Conservation (phyloP, 441 rosid genomes). For the Arabidopsis hybrid region DNA sequence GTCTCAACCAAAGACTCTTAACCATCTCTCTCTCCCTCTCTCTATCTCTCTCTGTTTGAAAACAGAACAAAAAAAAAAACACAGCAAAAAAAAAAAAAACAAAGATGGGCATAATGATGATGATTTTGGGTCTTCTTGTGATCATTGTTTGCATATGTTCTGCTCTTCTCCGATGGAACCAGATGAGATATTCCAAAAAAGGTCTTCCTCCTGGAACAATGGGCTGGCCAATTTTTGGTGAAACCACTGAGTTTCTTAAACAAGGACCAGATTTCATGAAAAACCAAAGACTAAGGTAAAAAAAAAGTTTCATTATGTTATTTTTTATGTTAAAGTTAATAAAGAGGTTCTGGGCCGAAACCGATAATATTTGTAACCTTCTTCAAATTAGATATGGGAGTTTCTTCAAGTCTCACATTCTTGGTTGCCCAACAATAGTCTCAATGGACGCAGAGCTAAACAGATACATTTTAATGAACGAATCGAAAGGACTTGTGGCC, state of each 20-base stretch:
- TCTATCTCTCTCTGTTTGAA: constrained; percentile 21
- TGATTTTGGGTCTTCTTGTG: constrained; percentile 48
- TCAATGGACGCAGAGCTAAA: constrained; percentile 95
- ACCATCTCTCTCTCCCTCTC: constrained; percentile 25
- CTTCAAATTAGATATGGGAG: constrained; percentile 64
- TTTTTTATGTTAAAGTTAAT: neutral
- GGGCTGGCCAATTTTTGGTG: constrained; percentile 99
- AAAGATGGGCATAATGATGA: constrained; percentile 65
- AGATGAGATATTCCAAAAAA: constrained; percentile 73
- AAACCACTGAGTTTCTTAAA: constrained; percentile 91
- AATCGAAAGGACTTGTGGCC: constrained; percentile 87
- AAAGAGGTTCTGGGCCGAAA: neutral
- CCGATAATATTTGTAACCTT: neutral
- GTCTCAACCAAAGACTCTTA: constrained; percentile 31
- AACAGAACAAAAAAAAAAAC: constrained; percentile 27
- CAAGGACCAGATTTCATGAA: constrained; percentile 97
- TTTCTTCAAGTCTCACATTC: constrained; percentile 86
- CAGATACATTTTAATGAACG: constrained; percentile 79
- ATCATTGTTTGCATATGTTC: constrained; percentile 63
- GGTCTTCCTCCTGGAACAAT: constrained; percentile 95
- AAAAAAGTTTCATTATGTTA: neutral
- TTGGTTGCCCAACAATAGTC: constrained; percentile 87
- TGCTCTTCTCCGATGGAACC: constrained; percentile 82
- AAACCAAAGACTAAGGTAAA: constrained; percentile 48
- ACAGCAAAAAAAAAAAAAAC: constrained; percentile 16